These are phyloP conservation scores for Catharanthus roseus DNA, from an alignment of 257 asterid species.

Conservation along the genomic window DNA sequence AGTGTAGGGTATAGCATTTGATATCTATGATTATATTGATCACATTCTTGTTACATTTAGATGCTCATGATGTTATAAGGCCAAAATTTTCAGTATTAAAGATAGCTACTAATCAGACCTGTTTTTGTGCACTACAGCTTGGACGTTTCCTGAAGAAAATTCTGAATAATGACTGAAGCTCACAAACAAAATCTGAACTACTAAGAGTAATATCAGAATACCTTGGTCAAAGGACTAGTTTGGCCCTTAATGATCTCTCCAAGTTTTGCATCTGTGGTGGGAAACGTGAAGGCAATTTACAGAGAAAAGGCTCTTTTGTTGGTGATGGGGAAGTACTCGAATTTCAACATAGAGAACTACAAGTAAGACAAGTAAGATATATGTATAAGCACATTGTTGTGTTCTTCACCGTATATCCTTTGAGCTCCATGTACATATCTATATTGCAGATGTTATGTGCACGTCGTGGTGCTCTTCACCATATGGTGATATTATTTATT, in stretches of 20 bases:
- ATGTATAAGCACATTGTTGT: no score
- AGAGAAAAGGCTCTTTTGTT: slow-evolving; percentile 22
- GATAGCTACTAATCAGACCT: slow-evolving; percentile 10
- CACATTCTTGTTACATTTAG: neutral
- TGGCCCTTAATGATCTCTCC: slow-evolving; percentile 53
- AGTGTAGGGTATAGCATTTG: neutral
- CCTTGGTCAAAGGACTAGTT: slow-evolving; percentile 52
- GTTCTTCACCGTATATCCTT: no score
- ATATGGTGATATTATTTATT: no score
- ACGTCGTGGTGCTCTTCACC: no score
- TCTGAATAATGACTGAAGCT: slow-evolving; percentile 37
- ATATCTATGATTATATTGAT: no score
- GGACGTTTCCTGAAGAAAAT: slow-evolving; percentile 59
- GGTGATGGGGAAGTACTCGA: slow-evolving; percentile 44
- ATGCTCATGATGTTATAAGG: neutral
- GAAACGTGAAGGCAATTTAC: slow-evolving; percentile 25
- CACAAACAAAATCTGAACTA: slow-evolving; percentile 49
- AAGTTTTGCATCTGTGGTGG: slow-evolving; percentile 68
- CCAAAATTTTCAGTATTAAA: neutral
- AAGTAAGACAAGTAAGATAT: slow-evolving; percentile 60
- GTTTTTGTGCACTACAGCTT: slow-evolving; percentile 44
- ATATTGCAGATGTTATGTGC: no score
- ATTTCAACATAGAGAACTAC: slow-evolving; percentile 54
- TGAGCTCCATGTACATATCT: no score
- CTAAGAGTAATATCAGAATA: slow-evolving; percentile 58